These are phyloP conservation scores for Salix brachista DNA, from an alignment of 345 rosid species.

Conservation along the genomic window DNA sequence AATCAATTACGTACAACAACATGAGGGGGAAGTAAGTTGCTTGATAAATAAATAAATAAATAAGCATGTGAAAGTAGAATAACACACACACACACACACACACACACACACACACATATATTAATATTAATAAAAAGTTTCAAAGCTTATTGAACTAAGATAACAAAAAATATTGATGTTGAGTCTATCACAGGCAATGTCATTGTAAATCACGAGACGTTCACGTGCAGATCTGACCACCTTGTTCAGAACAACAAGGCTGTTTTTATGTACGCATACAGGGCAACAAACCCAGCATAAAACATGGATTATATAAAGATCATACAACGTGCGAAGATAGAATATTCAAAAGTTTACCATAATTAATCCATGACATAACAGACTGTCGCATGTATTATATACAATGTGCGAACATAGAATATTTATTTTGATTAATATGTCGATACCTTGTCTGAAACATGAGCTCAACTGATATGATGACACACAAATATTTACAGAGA, in stretches of 20 bases:
- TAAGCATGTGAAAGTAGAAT: neutral
- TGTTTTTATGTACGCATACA: neutral
- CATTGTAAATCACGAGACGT: slow-evolving; percentile 60
- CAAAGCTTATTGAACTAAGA: slow-evolving; percentile 12
- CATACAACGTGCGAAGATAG: no score
- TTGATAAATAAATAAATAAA: neutral
- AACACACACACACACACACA: neutral
- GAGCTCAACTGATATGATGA: neutral
- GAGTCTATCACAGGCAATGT: slow-evolving; percentile 39
- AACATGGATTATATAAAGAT: neutral
- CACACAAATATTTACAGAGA: neutral
- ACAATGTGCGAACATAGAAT: no score
- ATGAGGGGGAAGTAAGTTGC: slow-evolving; percentile 19
- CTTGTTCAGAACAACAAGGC: slow-evolving; percentile 31
- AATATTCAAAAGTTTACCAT: no score
- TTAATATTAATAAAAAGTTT: slow-evolving; percentile 12
- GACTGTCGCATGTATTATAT: no score
- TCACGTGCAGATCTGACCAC: slow-evolving; percentile 87
- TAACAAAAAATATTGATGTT: slow-evolving; percentile 4
- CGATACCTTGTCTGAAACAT: neutral
- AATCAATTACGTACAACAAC: neutral
- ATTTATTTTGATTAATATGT: neutral
- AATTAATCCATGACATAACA: neutral
- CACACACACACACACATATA: neutral
- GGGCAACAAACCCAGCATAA: slow-evolving; percentile 6